Evolutionary conservation across 2,329 filamentous ascomycete genomes (phyloP).

Genomic region (Ophiostoma tasmaniense): DNA sequence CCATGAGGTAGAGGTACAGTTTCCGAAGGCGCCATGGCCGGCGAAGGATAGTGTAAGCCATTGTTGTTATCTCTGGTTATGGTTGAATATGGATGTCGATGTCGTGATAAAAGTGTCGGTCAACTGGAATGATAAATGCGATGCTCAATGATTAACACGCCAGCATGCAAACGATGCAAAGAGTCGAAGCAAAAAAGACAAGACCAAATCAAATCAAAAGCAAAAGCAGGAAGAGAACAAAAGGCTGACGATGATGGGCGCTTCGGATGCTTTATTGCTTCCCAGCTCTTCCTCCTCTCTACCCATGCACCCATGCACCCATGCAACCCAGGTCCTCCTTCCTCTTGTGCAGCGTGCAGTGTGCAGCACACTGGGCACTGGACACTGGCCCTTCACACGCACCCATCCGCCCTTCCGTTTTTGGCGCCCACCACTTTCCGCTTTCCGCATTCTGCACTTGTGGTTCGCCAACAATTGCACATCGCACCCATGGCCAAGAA

Average conservation of each 20-base stretch:
- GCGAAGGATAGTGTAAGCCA: constrained; percentile 49
- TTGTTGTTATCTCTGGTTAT: constrained; percentile 18
- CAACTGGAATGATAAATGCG: not conserved
- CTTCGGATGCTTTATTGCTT: constrained; percentile 11
- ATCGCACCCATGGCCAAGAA: not conserved
- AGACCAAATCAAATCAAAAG: not conserved
- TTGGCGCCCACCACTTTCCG: constrained; percentile 11
- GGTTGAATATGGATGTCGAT: not conserved
- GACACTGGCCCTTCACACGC: not conserved
- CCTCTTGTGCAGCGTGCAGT: not conserved
- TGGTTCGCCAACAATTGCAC: not conserved
- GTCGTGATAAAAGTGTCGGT: not conserved
- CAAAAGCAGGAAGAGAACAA: not conserved
- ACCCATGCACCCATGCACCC: not conserved
- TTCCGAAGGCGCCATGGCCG: constrained; percentile 50
- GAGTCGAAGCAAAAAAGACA: not conserved
- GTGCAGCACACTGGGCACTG: not conserved
- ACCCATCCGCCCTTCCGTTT: not conserved
- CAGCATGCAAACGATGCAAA: not conserved
- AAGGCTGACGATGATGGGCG: constrained; percentile 2
- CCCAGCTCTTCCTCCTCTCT: not conserved
- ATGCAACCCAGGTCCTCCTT: not conserved
- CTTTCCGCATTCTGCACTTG: not conserved
- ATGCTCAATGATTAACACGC: not conserved
- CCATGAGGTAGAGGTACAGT: constrained; percentile 55